Evolutionary conservation across 208 protist genomes (phyloP).

Genomic region (Leishmania amazonensis): DNA sequence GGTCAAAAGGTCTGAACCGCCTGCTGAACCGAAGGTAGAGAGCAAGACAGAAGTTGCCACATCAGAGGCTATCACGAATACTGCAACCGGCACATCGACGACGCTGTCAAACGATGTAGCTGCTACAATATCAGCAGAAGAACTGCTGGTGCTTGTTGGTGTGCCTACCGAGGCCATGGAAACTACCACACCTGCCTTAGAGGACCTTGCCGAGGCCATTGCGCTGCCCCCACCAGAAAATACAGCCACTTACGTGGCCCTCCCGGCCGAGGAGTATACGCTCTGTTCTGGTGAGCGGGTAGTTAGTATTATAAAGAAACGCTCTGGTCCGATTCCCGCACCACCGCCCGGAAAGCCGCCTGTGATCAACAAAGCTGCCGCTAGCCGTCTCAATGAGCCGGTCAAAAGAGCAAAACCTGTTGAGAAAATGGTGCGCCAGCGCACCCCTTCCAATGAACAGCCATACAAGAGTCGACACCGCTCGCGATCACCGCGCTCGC

Average conservation of each 20-base stretch:
- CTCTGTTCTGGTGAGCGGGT: constrained; percentile 68
- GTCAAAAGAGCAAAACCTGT: background rate
- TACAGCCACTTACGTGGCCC: constrained; percentile 43
- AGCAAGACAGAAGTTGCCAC: background rate
- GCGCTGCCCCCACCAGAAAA: constrained; percentile 15
- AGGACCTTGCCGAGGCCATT: constrained; percentile 6
- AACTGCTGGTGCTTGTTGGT: constrained; percentile 72
- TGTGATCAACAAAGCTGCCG: constrained; percentile 32
- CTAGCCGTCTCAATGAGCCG: background rate
- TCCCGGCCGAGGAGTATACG: constrained; percentile 78
- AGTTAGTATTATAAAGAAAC: constrained; percentile 54
- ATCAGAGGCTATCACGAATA: background rate
- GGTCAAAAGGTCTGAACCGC: constrained; percentile 5
- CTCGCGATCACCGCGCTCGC: constrained; percentile 10
- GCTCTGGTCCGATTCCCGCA: constrained; percentile 60
- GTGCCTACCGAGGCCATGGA: constrained; percentile 21
- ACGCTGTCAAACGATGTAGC: constrained; percentile 4
- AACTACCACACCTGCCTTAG: constrained; percentile 3
- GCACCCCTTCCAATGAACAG: background rate
- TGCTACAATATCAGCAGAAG: constrained; percentile 40
- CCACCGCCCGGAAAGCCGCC: constrained; percentile 70
- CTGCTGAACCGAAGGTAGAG: constrained; percentile 8
- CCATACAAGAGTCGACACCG: background rate
- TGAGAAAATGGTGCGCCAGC: background rate
- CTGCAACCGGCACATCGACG: background rate